phyloP scores from a whole-genome alignment of 2,329 filamentous ascomycete genomes.

The Tolypocladium cylindrosporum region DNA sequence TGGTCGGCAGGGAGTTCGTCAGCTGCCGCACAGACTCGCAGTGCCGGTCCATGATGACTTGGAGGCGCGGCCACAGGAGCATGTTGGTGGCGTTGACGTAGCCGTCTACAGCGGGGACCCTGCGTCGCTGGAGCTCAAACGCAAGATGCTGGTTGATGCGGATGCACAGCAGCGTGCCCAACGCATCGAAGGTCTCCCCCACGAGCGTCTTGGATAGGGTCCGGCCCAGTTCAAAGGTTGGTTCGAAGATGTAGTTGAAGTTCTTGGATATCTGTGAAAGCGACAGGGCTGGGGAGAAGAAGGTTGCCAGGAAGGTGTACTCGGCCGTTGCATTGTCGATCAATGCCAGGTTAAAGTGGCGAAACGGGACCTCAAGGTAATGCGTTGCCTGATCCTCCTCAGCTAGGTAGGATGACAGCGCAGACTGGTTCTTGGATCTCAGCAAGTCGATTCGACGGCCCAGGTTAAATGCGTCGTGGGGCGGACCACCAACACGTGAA shows the following conservation, averaged over 20 bases:
- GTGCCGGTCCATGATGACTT: slow-evolving; percentile 87
- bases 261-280: slow-evolving; percentile 71
- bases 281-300: slow-evolving; percentile 72
- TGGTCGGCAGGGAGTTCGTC: slow-evolving; percentile 41
- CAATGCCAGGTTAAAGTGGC: slow-evolving; percentile 88
- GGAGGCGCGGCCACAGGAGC: slow-evolving; percentile 92
- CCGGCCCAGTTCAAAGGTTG: slow-evolving; percentile 78
- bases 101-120: slow-evolving; percentile 77
- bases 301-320: slow-evolving; percentile 84
- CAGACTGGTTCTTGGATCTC: slow-evolving; percentile 60
- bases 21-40: slow-evolving; percentile 70
- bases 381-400: slow-evolving; percentile 83
- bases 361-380: slow-evolving; percentile 83
- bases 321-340: slow-evolving; percentile 91
- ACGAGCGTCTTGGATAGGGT: slow-evolving; percentile 66
- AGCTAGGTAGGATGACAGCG: slow-evolving; percentile 78
- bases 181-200: slow-evolving; percentile 67
- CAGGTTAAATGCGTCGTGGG: slow-evolving; percentile 81
- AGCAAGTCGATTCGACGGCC: slow-evolving; percentile 79
- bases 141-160: slow-evolving; percentile 88
- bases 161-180: slow-evolving; percentile 85
- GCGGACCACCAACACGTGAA: slow-evolving; percentile 35
- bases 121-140: slow-evolving; percentile 85
- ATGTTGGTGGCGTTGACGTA: slow-evolving; percentile 95
- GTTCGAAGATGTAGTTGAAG: slow-evolving; percentile 81